Base-by-base conservation (phyloP, 2,329 filamentous ascomycete species). In the Fusarium irregulare region DNA sequence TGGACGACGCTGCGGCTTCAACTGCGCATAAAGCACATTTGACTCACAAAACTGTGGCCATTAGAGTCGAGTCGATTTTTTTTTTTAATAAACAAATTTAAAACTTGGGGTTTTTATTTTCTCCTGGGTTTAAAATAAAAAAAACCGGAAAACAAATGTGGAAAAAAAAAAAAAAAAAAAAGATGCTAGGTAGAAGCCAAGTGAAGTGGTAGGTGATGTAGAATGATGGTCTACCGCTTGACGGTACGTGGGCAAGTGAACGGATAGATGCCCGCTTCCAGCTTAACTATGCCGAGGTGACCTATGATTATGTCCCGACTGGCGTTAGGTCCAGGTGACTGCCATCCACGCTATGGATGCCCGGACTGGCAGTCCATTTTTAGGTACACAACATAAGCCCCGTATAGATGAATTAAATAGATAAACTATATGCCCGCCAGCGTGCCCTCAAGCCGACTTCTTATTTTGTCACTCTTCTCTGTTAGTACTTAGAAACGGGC, bases 231-330 rank as follows among this genome's bases (percentile, higher is more conserved):
- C 32, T 58, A 56, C 54, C 55, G 42, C 46, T 60, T 27, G 21
- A 55, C 20, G 32, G 30, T 60, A 62, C 34, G 53, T 55, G 50
- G 30, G 41, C 40, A 54, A 48, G 59, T 57, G 49, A 55, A 46
- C 16, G 44, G 53, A 46, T 40, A 45, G 54, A 46, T 44, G 45
- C 48, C 66, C 28, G 58, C 60, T 63, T 56, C 40, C 42, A 62
- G 27, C 32, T 46, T 23, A 32, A 70, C 45, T 49, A 56, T 68
- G 68, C 68, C 68, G 68, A 71, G 68, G 68, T 53, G 68, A 60
- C 55, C 54, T 48, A 68, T 51, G 49, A 41, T 51, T 41, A 34
- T 41, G 49, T 30, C 48, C 49, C 49, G 34, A 41, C 23, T 25
- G 30, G 56, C 66, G 59, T 64, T 64, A 71, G 50, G 40, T 56